A percentile compares a stretch with the other conserved stretches of the same genome.
phyloP scores from a whole-genome alignment of 148 eudicot species.

The Pouteria glomerata region DNA sequence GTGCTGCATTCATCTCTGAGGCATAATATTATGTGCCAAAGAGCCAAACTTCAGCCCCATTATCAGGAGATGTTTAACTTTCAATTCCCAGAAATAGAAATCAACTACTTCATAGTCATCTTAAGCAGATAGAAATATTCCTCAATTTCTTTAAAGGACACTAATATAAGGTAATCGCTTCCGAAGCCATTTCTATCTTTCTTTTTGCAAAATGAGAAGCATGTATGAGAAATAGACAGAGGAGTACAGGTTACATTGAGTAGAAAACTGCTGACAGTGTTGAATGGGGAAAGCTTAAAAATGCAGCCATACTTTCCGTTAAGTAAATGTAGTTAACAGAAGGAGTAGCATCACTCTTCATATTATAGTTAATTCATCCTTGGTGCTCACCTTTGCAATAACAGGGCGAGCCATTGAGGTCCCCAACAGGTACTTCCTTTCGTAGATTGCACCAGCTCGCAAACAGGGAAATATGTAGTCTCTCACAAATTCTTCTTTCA shows the following conservation, averaged over 20 bases:
- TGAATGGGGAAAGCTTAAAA: neutral
- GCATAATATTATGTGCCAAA: conserved; percentile 18
- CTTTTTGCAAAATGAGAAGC: neutral
- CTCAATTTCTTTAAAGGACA: neutral
- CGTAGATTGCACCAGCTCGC: conserved; percentile 96
- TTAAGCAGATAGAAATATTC: neutral
- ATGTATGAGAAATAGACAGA: no score
- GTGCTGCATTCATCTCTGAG: conserved; percentile 27
- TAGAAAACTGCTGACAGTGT: neutral
- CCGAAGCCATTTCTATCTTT: neutral
- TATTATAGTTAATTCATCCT: neutral
- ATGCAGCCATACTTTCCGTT: neutral
- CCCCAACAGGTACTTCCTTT: conserved; percentile 90
- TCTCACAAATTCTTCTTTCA: conserved; percentile 89
- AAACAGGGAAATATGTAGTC: conserved; percentile 89
- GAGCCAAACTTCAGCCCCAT: conserved; percentile 25
- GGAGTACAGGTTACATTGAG: neutral
- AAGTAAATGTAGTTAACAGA: neutral
- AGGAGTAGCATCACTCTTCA: neutral
- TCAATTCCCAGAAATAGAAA: neutral
- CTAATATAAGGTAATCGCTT: neutral
- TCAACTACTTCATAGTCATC: neutral
- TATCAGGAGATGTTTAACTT: neutral
- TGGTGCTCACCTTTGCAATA: conserved; percentile 79
- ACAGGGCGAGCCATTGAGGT: conserved; percentile 99